These are phyloP conservation scores for Candida chauliodis DNA, from an alignment of 805 yeast genomes.

Conservation along the genomic window DNA sequence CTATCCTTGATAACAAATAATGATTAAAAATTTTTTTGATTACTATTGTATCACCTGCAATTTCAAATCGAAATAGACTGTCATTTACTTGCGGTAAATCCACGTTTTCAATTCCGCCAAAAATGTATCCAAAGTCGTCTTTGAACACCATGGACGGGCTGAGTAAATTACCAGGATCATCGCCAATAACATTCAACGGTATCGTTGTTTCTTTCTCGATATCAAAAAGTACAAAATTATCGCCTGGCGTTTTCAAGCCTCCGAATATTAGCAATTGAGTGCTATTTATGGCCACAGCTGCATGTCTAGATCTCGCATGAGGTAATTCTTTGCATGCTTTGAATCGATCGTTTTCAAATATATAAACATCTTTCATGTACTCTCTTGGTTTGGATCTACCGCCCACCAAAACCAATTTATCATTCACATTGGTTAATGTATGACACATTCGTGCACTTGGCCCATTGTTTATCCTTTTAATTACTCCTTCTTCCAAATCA, in stretches of 20 bases:
- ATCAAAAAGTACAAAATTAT: constrained; percentile 20
- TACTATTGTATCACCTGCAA: constrained; percentile 15
- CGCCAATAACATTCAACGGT: constrained; percentile 13
- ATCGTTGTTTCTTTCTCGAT: constrained; percentile 11
- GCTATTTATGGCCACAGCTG: constrained; percentile 25
- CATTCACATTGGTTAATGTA: constrained; percentile 35
- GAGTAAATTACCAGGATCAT: constrained; percentile 18
- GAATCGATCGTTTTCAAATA: constrained; percentile 36
- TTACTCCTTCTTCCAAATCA: constrained; percentile 34
- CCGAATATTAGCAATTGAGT: constrained; percentile 47
- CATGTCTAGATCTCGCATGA: constrained; percentile 50
- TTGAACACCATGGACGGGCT: constrained; percentile 37
- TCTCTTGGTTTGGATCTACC: constrained; percentile 64
- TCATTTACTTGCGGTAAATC: constrained; percentile 28
- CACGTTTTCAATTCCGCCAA: constrained; percentile 45
- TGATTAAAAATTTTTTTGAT: constrained; percentile 18
- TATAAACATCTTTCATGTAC: constrained; percentile 32
- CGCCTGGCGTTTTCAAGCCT: constrained; percentile 29
- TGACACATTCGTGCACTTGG: constrained; percentile 57
- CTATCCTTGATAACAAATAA: constrained; percentile 44
- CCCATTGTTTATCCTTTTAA: constrained; percentile 17
- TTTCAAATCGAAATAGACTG: constrained; percentile 32
- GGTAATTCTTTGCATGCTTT: constrained; percentile 33
- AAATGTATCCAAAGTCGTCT: constrained; percentile 33
- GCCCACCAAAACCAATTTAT: constrained; percentile 47